Evolutionary conservation across 1,284 basidiomycete genomes (phyloP), one percentile per base, ranked within the genome.

Genomic region (Cutaneotrichosporon sp.): DNA sequence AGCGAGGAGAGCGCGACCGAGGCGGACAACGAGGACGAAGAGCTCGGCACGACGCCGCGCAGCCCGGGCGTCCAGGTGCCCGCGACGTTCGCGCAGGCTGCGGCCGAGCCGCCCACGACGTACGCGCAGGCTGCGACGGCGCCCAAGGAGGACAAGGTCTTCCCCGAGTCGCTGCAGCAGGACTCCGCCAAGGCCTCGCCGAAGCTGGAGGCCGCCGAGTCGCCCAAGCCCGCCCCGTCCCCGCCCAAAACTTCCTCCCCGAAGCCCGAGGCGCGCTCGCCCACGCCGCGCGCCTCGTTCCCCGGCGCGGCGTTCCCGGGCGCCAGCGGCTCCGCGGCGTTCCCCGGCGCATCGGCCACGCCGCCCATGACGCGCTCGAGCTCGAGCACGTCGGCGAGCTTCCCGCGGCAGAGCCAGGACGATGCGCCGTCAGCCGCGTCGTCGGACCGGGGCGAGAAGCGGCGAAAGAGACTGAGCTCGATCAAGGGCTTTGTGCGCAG

Each of bases 401-500:
- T 49, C 7, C 25, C 55, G 29, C 22, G n/a, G 33, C 31, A 47
- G 31, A 31, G 18, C 16, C 18, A n/a, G 42, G n/a, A n/a, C n/a
- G 42, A 31, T 14, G 24, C 14, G 20, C 22, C 34, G 13, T 5
- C n/a, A n/a, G 20, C 18, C 18, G 8, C 22, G 47, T 25, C 24
- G 25, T 18, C 14, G 25, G 47, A 29, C 45, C n/a, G 31, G 14
- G 58, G 52, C 7, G 57, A 29, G 9, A 64, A 62, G 58, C 59
- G 66, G 18, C 64, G 74, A 50, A 78, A 78, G 56, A 58, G 76
- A 14, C 62, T 78, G 45, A 70, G 66, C 57, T 71, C 68, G 1
- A 68, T 77, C 66, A 76, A 76, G 61, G 74, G 71, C 10, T 74
- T 78, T 54, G 74, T 75, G 5, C 65, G 76, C 45, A 60, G 76